phyloP scores from a whole-genome alignment of 1,284 basidiomycete genomes.

The Cryptococcus amylolentus region DNA sequence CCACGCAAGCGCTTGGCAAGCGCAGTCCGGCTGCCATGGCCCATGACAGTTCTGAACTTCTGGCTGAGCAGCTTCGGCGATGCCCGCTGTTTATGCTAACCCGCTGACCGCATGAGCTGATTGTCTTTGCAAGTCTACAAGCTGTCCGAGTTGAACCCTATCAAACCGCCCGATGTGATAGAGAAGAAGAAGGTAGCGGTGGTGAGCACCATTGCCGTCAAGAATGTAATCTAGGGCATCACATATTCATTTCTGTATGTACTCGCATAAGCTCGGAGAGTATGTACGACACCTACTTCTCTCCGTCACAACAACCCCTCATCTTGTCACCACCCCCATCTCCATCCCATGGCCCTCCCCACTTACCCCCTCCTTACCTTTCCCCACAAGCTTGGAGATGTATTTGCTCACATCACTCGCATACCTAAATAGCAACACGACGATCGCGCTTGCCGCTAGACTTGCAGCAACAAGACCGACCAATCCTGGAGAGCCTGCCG shows the following conservation, averaged over 20 bases:
- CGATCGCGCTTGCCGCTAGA: constrained; percentile 17
- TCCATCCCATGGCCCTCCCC: too few relatives aligned
- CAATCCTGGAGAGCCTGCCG: constrained; percentile 23
- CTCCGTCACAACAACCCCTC: too few relatives aligned
- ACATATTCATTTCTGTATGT: neutral
- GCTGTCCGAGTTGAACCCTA: constrained; percentile 55
- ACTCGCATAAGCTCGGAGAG: neutral
- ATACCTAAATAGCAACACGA: neutral
- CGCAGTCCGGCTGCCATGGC: too few relatives aligned
- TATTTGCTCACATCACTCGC: too few relatives aligned
- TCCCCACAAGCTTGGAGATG: too few relatives aligned
- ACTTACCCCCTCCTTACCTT: too few relatives aligned
- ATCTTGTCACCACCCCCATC: too few relatives aligned
- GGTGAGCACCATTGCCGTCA: constrained; percentile 72
- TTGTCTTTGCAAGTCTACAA: constrained; percentile 63
- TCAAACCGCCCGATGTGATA: constrained; percentile 26
- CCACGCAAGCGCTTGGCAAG: too few relatives aligned
- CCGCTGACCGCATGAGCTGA: neutral
- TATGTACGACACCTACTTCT: too few relatives aligned
- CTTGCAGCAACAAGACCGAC: constrained; percentile 21
- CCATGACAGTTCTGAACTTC: neutral
- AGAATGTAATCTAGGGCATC: constrained; percentile 56
- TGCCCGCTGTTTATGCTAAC: neutral
- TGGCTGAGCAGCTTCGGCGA: neutral
- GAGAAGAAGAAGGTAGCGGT: constrained; percentile 64